Base-by-base conservation (phyloP, 1,284 basidiomycete species). In the Ustilago nuda region DNA sequence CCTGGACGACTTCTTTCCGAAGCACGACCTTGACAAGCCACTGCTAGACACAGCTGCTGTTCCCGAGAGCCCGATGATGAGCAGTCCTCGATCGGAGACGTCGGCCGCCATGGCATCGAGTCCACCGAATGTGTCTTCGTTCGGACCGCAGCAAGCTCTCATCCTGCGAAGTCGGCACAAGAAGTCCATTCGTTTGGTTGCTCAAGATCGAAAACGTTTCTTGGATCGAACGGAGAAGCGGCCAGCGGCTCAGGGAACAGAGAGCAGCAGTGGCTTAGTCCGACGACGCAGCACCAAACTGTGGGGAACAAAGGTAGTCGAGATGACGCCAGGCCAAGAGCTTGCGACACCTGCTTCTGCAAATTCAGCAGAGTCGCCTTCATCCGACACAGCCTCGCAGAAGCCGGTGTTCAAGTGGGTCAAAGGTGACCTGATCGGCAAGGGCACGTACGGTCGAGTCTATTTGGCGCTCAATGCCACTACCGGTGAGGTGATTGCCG, bases 401-500 rank as follows among this genome's bases (percentile, higher is more conserved):
- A 74, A 75, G 57, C 82, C 79, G 50, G 95, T 95, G 43, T 96
- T 98, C 89, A 95, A 95, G 84, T 99, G 97, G 96, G 94, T 98
- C 58, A 94, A 96, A 82, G 97, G 97, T 71, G 94, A 98, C 86
- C 89, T 98, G 51, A 98, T 99, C 77, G 97, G 97, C 48, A 94
- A 93, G 83, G 97, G 97, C 30, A 97, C 95, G 4, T 99, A 95
- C 83, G 96, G 96, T 8, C 91, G 93, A 56, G 97, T 99, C 35
- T 99, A 98, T 84, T 91, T 98, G 56, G 97, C 94, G 19, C 88
- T 99, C 73, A 99, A 99, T 86, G 94, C 93, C n/a, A 96, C 94
- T 1, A 98, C 95, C 0, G 96, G 96, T 64, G 96, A 99, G 87
- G 96, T 98, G 93, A 95, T 99, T 80, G 97, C 97, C 8, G 97